Percentiles rank a stretch among this genome's conserved stretches.
phyloP scores from a whole-genome alignment of 306 rosid species.

The Adenanthera pavonina region DNA sequence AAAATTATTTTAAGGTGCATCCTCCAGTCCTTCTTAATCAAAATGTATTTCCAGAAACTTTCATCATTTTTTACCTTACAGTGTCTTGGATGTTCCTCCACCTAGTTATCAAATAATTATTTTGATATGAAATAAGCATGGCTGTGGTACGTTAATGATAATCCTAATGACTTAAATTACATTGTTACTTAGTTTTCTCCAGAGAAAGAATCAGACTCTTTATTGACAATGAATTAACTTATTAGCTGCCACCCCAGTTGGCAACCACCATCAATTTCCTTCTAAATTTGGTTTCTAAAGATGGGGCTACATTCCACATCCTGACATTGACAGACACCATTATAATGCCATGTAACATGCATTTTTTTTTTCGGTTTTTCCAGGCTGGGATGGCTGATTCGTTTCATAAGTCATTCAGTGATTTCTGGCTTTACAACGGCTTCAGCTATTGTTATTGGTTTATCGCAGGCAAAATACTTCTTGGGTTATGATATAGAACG shows the following conservation, averaged over 20 bases:
- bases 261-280: constrained; percentile 16
- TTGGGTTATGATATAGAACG: constrained; percentile 75
- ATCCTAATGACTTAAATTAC: constrained; percentile 26
- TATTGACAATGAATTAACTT: constrained; percentile 19
- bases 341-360: not conserved
- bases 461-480: constrained; percentile 92
- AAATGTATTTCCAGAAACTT: not conserved
- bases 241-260: constrained; percentile 1
- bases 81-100: not conserved
- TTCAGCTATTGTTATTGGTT: constrained; percentile 94
- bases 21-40: not conserved
- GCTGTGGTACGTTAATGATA: constrained; percentile 1
- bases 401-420: constrained; percentile 98
- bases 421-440: constrained; percentile 97
- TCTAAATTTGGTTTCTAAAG: constrained; percentile 15
- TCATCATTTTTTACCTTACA: not conserved
- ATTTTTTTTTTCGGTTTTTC: constrained; percentile 41
- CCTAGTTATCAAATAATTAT: constrained; percentile 21
- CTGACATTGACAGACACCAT: not conserved
- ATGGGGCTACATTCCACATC: not conserved
- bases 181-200: not conserved
- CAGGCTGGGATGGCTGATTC: constrained; percentile 99
- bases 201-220: constrained; percentile 33
- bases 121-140: constrained; percentile 24
- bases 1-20: not conserved